These are phyloP conservation scores for Macaranga tanarius DNA, from an alignment of 441 rosid species.

Conservation along the genomic window DNA sequence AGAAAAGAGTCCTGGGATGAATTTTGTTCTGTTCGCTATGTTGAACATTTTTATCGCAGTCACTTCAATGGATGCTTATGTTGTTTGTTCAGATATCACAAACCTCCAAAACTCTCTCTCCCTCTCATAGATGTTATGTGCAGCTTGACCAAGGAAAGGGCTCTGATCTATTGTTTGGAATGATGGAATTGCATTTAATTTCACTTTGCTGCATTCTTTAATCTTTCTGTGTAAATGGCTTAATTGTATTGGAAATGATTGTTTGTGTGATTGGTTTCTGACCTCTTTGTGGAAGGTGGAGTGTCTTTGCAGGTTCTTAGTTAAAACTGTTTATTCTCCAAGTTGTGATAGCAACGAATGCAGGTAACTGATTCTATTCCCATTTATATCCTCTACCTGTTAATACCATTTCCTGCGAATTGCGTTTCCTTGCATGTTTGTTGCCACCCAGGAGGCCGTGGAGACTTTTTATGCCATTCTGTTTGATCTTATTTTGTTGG, in stretches of 20 bases:
- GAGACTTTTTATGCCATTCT: background rate
- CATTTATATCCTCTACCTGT: background rate
- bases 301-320: background rate
- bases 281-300: background rate
- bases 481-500: background rate
- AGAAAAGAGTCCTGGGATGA: too few species aligned
- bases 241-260: background rate
- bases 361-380: background rate
- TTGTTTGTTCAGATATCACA: background rate
- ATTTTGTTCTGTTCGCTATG: background rate
- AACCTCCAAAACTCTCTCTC: background rate
- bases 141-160: background rate
- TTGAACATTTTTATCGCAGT: background rate
- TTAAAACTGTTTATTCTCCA: background rate
- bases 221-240: background rate
- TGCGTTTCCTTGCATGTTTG: background rate
- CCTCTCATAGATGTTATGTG: background rate
- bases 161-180: constrained; percentile 2
- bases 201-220: background rate
- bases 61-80: background rate
- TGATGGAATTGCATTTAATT: background rate
- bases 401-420: background rate
- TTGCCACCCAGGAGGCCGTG: background rate
- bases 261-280: background rate
- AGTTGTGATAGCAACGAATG: background rate